phyloP scores from a whole-genome alignment of 768 basidiomycete genomes.

The Clitopilus passeckerianus region DNA sequence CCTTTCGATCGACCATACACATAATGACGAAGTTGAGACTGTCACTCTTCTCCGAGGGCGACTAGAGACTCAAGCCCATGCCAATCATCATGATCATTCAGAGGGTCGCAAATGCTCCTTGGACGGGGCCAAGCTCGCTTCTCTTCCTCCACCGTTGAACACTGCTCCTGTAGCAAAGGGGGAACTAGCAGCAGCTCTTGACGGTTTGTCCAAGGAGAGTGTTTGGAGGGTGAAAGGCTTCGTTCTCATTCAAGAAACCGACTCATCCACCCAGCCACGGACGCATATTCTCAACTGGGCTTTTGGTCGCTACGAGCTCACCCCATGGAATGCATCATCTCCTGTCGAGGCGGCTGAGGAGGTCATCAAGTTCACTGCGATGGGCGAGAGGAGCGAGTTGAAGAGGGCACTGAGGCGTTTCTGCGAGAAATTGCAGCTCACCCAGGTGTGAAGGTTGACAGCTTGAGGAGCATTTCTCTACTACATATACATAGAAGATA shows the following conservation, averaged over 20 bases:
- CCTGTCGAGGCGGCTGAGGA: slow-evolving; percentile 13
- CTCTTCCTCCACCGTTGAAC: not conserved
- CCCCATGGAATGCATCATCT: slow-evolving; percentile 23
- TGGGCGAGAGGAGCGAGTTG: slow-evolving; percentile 88
- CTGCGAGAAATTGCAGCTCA: slow-evolving; percentile 33
- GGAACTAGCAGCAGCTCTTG: slow-evolving; percentile 42
- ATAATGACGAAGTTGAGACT: slow-evolving; percentile 87
- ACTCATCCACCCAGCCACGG: not conserved
- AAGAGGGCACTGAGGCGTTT: slow-evolving; percentile 51
- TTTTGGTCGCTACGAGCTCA: slow-evolving; percentile 78
- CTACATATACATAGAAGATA: not conserved
- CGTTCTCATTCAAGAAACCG: slow-evolving; percentile 42
- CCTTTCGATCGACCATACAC: slow-evolving; percentile 22
- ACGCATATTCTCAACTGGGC: slow-evolving; percentile 84
- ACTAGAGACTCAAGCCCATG: slow-evolving; percentile 10
- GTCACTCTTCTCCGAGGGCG: slow-evolving; percentile 39
- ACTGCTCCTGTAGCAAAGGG: slow-evolving; percentile 23
- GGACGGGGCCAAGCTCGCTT: too few relatives aligned
- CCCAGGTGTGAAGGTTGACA: not conserved
- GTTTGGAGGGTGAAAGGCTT: slow-evolving; percentile 89
- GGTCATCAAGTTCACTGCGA: slow-evolving; percentile 69
- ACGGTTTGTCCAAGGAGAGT: slow-evolving; percentile 54
- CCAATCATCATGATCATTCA: slow-evolving; percentile 9
- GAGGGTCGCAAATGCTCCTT: too few relatives aligned
- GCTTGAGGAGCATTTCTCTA: not conserved